A percentile compares a stretch with the other conserved stretches of the same genome.
phyloP scores from a whole-genome alignment of 225 moss, liverwort and hornwort species.

The Pleurozium schreberi region DNA sequence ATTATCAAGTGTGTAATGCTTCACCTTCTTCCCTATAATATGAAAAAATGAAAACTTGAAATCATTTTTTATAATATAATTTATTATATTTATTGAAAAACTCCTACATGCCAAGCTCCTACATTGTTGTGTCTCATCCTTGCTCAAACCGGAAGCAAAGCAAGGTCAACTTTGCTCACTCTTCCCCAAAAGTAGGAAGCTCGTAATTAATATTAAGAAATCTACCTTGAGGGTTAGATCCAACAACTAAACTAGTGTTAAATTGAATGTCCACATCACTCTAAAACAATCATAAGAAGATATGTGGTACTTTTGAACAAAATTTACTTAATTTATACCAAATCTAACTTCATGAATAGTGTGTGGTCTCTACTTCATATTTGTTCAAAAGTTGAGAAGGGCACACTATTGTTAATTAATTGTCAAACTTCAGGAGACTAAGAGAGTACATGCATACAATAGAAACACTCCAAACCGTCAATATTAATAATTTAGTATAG shows the following conservation, averaged over 20 bases:
- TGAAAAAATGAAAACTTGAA: neutral
- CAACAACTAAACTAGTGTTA: neutral
- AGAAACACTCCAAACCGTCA: too few relatives aligned
- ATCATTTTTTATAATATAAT: neutral
- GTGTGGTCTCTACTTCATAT: neutral
- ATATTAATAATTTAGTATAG: too few relatives aligned
- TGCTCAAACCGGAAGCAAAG: too few relatives aligned
- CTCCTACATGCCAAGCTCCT: neutral
- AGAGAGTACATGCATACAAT: rapidly evolving
- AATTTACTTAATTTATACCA: neutral
- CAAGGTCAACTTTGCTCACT: rapidly evolving
- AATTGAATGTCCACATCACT: neutral
- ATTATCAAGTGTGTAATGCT: neutral
- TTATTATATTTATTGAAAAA: neutral
- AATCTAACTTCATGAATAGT: neutral
- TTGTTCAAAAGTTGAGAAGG: neutral
- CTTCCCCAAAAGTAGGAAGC: too few relatives aligned
- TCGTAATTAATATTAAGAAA: neutral
- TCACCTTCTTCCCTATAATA: too few relatives aligned
- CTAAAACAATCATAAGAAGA: neutral
- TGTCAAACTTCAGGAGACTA: rapidly evolving
- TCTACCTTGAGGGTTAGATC: neutral
- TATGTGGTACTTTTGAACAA: neutral
- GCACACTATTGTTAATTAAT: neutral
- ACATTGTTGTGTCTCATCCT: neutral